These are phyloP conservation scores for Scytalidium lignicola DNA, from an alignment of 2,329 filamentous ascomycete genomes.

Conservation along the genomic window DNA sequence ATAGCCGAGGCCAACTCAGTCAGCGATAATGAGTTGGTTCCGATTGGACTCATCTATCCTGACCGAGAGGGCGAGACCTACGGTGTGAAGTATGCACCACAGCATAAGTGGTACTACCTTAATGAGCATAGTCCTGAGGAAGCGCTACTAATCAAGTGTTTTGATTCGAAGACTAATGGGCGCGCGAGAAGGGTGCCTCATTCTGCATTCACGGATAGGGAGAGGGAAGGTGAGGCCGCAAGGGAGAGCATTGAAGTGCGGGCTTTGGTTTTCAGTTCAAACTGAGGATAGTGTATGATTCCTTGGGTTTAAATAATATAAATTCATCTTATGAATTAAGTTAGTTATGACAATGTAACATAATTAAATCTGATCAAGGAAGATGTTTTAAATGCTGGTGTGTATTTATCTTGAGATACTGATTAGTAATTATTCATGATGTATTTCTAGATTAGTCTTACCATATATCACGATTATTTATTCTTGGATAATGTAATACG, in stretches of 20 bases:
- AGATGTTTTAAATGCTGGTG: no score
- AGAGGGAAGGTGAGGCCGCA: conserved; percentile 33
- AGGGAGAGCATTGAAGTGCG: conserved; percentile 54
- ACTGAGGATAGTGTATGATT: background rate
- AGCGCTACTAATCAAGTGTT: conserved; percentile 57
- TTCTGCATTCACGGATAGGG: conserved; percentile 46
- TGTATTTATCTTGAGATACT: no score
- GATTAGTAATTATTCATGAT: no score
- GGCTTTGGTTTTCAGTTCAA: conserved; percentile 40
- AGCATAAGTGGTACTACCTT: conserved; percentile 50
- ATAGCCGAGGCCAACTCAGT: conserved; percentile 52
- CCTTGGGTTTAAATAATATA: no score
- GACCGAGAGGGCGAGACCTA: conserved; percentile 69
- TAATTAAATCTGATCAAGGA: no score
- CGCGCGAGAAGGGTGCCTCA: conserved; percentile 48
- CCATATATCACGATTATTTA: no score
- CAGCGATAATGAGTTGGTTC: conserved; percentile 45
- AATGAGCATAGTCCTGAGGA: conserved; percentile 46
- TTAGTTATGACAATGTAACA: no score
- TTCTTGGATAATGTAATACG: no score
- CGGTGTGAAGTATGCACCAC: conserved; percentile 57
- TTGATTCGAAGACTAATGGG: conserved; percentile 52
- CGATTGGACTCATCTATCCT: conserved; percentile 45
- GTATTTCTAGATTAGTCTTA: no score
- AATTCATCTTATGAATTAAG: no score